These are phyloP conservation scores for Zygosaccharomyces kombuchaensis DNA, from an alignment of 805 yeast species.

Conservation along the genomic window DNA sequence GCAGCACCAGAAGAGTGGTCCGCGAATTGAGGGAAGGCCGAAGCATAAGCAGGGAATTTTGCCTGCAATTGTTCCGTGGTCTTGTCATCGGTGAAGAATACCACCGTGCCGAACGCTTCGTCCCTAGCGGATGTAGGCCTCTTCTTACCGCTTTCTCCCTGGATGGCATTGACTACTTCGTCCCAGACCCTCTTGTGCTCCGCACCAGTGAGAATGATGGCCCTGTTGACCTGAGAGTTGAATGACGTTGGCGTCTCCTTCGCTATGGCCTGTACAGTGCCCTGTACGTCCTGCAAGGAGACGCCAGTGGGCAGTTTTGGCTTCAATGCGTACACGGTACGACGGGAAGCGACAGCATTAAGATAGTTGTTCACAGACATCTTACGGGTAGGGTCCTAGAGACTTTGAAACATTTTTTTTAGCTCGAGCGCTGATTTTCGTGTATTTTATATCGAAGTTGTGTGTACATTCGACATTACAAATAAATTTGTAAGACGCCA, in stretches of 20 bases:
- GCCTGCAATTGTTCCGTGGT: slow-evolving; percentile 40
- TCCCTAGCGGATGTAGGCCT: slow-evolving; percentile 43
- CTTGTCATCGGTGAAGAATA: slow-evolving; percentile 44
- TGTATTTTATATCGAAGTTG: neutral
- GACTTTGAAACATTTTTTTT: too few relatives aligned
- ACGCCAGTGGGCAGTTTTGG: slow-evolving; percentile 43
- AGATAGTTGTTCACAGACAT: slow-evolving; percentile 25
- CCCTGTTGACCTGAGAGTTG: slow-evolving; percentile 50
- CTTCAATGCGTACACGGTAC: slow-evolving; percentile 45
- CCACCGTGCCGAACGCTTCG: slow-evolving; percentile 47
- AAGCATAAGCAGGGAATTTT: slow-evolving; percentile 41
- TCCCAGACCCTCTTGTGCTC: slow-evolving; percentile 46
- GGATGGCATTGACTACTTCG: slow-evolving; percentile 37
- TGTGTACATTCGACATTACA: neutral
- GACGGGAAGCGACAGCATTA: slow-evolving; percentile 39
- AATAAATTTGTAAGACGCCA: neutral
- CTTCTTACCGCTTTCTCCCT: slow-evolving; percentile 37
- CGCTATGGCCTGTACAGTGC: slow-evolving; percentile 41
- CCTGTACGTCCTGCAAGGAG: slow-evolving; percentile 38
- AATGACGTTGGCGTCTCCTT: slow-evolving; percentile 49
- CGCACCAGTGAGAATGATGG: slow-evolving; percentile 44
- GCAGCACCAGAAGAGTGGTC: slow-evolving; percentile 47
- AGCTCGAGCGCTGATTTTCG: too few relatives aligned
- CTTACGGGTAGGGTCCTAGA: neutral
- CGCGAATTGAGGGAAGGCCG: slow-evolving; percentile 46